These are phyloP conservation scores for Suillus cothurnatus DNA, from an alignment of 768 basidiomycete species.

Conservation along the genomic window DNA sequence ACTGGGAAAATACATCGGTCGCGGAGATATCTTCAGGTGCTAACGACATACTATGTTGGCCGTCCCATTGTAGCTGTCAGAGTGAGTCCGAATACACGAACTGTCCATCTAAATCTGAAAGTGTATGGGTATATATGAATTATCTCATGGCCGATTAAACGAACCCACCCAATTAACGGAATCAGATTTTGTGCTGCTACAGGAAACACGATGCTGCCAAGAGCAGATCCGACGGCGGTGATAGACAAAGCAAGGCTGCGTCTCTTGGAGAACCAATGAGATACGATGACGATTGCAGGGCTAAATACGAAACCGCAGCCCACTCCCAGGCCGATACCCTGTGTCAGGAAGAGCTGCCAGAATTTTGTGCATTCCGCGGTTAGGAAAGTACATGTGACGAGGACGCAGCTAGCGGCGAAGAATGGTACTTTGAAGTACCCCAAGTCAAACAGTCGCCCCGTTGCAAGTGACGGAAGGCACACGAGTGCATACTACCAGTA, in stretches of 20 bases:
- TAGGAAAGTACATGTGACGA: constrained; percentile 62
- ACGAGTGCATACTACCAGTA: constrained; percentile 55
- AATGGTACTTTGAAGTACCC: constrained; percentile 62
- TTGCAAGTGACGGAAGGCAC: constrained; percentile 61
- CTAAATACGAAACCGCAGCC: constrained; percentile 63
- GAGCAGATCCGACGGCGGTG: constrained; percentile 62
- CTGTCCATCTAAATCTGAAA: constrained; percentile 72
- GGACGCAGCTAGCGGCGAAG: constrained; percentile 45
- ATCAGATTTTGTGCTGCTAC: constrained; percentile 60
- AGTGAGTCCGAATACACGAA: constrained; percentile 69
- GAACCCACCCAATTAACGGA: constrained; percentile 58
- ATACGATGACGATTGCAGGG: constrained; percentile 56
- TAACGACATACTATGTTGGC: constrained; percentile 52
- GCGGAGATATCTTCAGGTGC: constrained; percentile 9
- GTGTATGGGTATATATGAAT: neutral
- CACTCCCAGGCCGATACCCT: constrained; percentile 69
- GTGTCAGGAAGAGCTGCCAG: constrained; percentile 80
- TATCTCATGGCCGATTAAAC: constrained; percentile 16
- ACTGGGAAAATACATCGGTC: constrained; percentile 6
- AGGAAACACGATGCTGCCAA: constrained; percentile 72
- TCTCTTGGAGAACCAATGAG: constrained; percentile 71
- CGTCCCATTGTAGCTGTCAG: constrained; percentile 49
- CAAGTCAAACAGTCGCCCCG: constrained; percentile 73
- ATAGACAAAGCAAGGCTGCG: constrained; percentile 62
- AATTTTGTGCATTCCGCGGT: constrained; percentile 69